Evolutionary conservation across 495 filamentous ascomycete species (phyloP).

Genomic region (Talaromyces wortmannii): DNA sequence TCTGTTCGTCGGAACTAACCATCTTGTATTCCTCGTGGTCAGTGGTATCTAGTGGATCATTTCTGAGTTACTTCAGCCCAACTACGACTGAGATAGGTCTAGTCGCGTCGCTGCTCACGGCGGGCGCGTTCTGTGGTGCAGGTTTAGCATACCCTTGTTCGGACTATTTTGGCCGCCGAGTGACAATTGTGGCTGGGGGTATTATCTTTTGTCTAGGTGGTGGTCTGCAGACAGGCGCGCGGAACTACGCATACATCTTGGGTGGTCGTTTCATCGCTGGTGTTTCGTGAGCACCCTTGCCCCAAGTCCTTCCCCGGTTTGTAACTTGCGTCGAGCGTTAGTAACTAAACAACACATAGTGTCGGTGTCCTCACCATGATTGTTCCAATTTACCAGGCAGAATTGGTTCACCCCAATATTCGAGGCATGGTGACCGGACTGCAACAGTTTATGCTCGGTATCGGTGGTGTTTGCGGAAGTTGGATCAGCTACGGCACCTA

Average conservation of each 20-base stretch:
- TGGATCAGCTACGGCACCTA: constrained; percentile 20
- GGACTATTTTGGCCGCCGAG: constrained; percentile 31
- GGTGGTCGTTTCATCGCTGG: constrained; percentile 37
- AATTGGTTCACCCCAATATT: constrained; percentile 14
- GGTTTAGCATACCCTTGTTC: constrained; percentile 30
- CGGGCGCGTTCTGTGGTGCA: constrained; percentile 34
- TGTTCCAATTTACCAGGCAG: constrained; percentile 16
- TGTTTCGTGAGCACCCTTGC: not conserved
- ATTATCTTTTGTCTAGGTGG: constrained; percentile 38
- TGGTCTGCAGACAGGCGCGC: constrained; percentile 34
- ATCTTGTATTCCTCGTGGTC: not conserved
- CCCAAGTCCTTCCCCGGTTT: not conserved
- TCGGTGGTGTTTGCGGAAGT: constrained; percentile 11
- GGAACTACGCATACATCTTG: constrained; percentile 25
- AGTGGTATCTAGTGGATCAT: constrained; percentile 1
- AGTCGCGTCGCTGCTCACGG: constrained; percentile 65
- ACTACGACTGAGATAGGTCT: constrained; percentile 28
- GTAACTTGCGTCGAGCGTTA: too few species aligned
- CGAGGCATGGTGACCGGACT: constrained; percentile 12
- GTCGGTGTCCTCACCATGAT: constrained; percentile 48
- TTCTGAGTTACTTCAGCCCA: not conserved
- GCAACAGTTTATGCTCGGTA: constrained; percentile 15
- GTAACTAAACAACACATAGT: not conserved
- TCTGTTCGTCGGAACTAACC: not conserved
- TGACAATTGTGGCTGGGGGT: constrained; percentile 35